Base-by-base conservation (phyloP, 371 early-diverging fungal genomes). In the Mucor racemosus region DNA sequence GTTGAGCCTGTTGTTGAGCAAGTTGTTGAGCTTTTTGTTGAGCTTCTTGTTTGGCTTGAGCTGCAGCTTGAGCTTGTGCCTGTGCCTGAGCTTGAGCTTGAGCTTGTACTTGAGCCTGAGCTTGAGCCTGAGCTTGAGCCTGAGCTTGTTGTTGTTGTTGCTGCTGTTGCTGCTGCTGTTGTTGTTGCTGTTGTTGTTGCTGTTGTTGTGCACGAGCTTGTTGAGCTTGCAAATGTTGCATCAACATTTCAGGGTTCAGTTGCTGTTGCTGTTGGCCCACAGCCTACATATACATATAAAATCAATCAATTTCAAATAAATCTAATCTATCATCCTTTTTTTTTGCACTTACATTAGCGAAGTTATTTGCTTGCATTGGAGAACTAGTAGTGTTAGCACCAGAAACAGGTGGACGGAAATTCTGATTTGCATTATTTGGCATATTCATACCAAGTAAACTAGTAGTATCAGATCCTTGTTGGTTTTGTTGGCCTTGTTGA, bases 161-260 rank as follows among this genome's bases (percentile, higher is more conserved):
- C 19, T 65, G 56, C 5, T 58, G 55, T 4, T 63, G 68, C 7
- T 38, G 60, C 19, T 56, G 66, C 5, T 58, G 67, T 4, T 46
- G 46, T 39, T 58, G 64, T 4, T 36, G 65, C 36, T 72, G 66
- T 36, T 60, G 62, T 10, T 67, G 77, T 6, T 58, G 59, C 13
- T 60, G 62, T 19, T 50, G 71, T 42, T 61, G 76, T 14, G 65
- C 58, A 26, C 53, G 65, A 8, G 40, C 55, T 17, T 64, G 66
- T 50, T 67, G 71, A 26, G 67, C 64, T 39, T 74, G 66, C 40
- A 72, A 67, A 33, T 75, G 68, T 39, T 71, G 71, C 72, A 71
- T 67, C 13, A 67, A 35, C 41, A 71, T 42, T 46, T 71, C 72
- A 14, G 67, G 67, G 13, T 56, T 71, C 36, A 71, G 19, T 21